phyloP scores from a whole-genome alignment of 2,329 filamentous ascomycete species.

The Pyrenophora graminea region DNA sequence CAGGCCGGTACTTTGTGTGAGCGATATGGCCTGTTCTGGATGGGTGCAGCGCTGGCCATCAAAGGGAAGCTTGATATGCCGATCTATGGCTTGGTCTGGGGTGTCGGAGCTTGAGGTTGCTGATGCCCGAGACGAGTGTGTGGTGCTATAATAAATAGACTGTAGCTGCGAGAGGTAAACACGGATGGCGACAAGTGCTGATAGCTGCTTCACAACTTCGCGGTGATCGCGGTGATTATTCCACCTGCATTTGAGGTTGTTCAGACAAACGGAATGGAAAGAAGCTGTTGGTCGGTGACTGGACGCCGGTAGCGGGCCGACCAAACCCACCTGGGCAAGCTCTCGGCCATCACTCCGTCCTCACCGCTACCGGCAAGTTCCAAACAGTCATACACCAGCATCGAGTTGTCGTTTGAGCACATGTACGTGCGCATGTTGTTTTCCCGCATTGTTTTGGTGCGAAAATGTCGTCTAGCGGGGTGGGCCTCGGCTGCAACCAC shows the following conservation, averaged over 20 bases:
- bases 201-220: not conserved
- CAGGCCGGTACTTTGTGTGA: slow-evolving; percentile 51
- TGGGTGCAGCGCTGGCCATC: slow-evolving; percentile 40
- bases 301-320: slow-evolving; percentile 6
- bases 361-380: slow-evolving; percentile 6
- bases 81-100: not conserved
- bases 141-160: not conserved
- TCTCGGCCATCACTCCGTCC: slow-evolving; percentile 5
- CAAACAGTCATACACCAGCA: not conserved
- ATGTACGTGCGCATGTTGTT: not conserved
- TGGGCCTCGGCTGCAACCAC: too few species aligned
- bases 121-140: not conserved
- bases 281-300: slow-evolving; percentile 8
- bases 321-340: slow-evolving; percentile 2
- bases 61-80: slow-evolving; percentile 7
- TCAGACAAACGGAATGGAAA: slow-evolving; percentile 5
- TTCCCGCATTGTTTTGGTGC: not conserved
- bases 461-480: too few species aligned
- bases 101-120: not conserved
- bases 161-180: not conserved
- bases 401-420: too few species aligned
- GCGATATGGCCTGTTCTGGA: slow-evolving; percentile 48
- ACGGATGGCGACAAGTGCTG: not conserved
- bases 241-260: not conserved
- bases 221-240: not conserved